These are phyloP conservation scores for Solanum piurae DNA, from an alignment of 257 asterid species.

Conservation along the genomic window DNA sequence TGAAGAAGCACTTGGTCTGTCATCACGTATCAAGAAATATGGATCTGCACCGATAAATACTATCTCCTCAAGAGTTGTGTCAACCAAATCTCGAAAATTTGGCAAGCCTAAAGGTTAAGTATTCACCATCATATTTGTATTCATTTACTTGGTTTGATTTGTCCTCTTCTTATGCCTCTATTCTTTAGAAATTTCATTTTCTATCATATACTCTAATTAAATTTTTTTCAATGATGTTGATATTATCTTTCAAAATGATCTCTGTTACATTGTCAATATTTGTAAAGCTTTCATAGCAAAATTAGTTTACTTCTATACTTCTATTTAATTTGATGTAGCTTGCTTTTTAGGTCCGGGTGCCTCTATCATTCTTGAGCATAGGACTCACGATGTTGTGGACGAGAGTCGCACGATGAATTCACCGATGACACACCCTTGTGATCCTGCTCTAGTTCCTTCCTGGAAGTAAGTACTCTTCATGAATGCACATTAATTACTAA, in stretches of 20 bases:
- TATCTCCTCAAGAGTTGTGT: not conserved
- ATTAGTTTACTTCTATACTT: not conserved
- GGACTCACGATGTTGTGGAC: slow-evolving; percentile 8
- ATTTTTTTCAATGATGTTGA: not conserved
- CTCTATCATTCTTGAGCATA: not conserved
- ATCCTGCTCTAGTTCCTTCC: slow-evolving; percentile 32
- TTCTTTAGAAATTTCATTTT: not conserved
- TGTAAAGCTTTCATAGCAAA: not conserved
- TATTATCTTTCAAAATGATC: not conserved
- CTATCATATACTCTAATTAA: not conserved
- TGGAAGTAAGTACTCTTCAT: slow-evolving; percentile 43
- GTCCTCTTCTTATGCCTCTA: not conserved
- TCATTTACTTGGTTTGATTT: not conserved
- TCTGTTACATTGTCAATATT: not conserved
- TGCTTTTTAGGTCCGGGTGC: slow-evolving; percentile 21
- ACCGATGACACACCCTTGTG: not conserved
- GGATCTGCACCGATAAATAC: not conserved
- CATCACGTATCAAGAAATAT: slow-evolving; percentile 15
- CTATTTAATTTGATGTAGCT: not conserved
- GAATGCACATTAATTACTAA: not conserved
- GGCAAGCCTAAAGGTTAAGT: not conserved
- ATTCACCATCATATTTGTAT: not conserved
- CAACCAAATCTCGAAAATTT: not conserved
- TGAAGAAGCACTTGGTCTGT: slow-evolving; percentile 38
- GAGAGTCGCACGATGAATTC: not conserved